Percentiles rank a stretch among this genome's conserved stretches.
phyloP scores from a whole-genome alignment of 1,284 basidiomycete genomes.

The Pseudomicrostroma phylloplanum region DNA sequence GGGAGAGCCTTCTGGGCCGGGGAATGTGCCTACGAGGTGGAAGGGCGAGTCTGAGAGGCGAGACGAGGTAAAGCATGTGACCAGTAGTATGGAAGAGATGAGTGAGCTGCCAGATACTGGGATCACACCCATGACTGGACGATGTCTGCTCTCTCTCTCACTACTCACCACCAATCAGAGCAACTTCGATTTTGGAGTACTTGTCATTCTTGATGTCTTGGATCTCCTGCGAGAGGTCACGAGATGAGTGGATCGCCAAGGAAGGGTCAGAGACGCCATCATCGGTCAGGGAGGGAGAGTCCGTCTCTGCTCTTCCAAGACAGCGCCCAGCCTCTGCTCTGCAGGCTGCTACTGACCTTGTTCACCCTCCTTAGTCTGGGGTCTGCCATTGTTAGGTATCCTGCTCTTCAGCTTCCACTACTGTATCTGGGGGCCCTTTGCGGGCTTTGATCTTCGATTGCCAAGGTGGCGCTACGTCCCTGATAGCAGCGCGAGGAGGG shows the following conservation, averaged over 20 bases:
- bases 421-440: no score
- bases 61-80: slow-evolving; percentile 68
- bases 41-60: slow-evolving; percentile 22
- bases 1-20: slow-evolving; percentile 63
- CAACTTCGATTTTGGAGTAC: slow-evolving; percentile 73
- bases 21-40: slow-evolving; percentile 32
- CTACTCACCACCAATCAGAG: slow-evolving; percentile 63
- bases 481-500: no score
- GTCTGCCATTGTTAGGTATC: slow-evolving; percentile 56
- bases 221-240: slow-evolving; percentile 33
- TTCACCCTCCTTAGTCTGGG: slow-evolving; percentile 80
- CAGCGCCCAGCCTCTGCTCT: slow-evolving; percentile 9
- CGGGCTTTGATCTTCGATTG: no score
- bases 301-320: no score
- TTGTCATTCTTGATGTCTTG: slow-evolving; percentile 90
- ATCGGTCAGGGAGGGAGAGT: no score
- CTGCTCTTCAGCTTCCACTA: background rate
- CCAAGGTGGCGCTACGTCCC: background rate
- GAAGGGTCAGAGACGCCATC: background rate
- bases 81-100: background rate
- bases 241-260: background rate
- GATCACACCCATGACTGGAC: background rate
- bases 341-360: slow-evolving; percentile 67
- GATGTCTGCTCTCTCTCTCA: no score
- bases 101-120: background rate